phyloP scores from a whole-genome alignment of 176 grass and related monocot species.

The Zizania latifolia region DNA sequence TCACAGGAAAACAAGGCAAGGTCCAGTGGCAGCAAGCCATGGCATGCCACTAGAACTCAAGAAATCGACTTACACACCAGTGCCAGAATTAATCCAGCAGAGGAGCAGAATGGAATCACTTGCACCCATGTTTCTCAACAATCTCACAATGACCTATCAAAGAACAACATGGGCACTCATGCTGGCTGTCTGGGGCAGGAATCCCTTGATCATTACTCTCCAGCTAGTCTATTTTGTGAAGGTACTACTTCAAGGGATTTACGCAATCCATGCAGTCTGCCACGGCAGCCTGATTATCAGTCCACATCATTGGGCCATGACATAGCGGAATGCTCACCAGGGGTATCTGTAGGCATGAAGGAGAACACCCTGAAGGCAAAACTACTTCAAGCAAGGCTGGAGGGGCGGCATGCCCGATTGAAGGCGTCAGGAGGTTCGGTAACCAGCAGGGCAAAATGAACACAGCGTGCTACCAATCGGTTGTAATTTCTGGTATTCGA shows the following conservation, averaged over 20 bases:
- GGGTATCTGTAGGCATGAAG: conserved; percentile 22
- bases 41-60: conserved; percentile 23
- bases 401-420: conserved; percentile 60
- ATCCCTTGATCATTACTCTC: conserved; percentile 28
- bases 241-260: conserved; percentile 43
- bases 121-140: conserved; percentile 9
- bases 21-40: conserved; percentile 23
- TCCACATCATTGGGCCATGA: conserved; percentile 19
- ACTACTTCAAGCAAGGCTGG: conserved; percentile 74
- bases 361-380: conserved; percentile 70
- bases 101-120: conserved; percentile 18
- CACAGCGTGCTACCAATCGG: not conserved
- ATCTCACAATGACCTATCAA: not conserved
- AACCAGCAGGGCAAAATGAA: conserved; percentile 6
- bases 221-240: conserved; percentile 43
- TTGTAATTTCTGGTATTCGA: not conserved
- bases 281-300: conserved; percentile 7
- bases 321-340: conserved; percentile 40
- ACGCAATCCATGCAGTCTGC: conserved; percentile 7
- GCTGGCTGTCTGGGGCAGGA: conserved; percentile 31
- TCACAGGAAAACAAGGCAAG: not conserved
- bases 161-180: conserved; percentile 4
- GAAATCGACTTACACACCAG: not conserved
- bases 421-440: conserved; percentile 37
- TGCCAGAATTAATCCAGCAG: conserved; percentile 12